Evolutionary conservation across 805 yeast genomes (phyloP).

Genomic region (Kodamaea nitidulidarum): DNA sequence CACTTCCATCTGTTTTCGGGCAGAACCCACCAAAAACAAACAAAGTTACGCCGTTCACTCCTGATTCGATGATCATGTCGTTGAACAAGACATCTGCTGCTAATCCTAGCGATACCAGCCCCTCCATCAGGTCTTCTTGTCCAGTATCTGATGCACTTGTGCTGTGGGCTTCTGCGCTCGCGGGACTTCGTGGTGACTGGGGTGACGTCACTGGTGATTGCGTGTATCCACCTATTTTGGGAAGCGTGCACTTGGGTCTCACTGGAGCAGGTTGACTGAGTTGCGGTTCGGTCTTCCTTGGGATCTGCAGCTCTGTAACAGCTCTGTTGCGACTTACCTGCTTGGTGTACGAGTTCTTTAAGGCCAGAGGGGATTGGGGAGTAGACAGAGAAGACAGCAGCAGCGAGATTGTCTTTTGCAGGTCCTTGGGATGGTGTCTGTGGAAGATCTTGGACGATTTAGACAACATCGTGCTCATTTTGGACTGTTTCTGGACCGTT

Average conservation of each 20-base stretch:
- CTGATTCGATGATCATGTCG: slow-evolving; percentile 10
- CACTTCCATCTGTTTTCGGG: slow-evolving; percentile 11
- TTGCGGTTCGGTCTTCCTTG: not conserved
- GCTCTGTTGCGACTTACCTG: slow-evolving; percentile 21
- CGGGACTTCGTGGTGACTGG: not conserved
- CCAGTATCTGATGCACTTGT: not conserved
- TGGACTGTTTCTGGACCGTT: slow-evolving; percentile 5
- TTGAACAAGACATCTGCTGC: slow-evolving; percentile 7
- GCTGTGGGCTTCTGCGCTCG: not conserved
- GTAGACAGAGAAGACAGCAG: slow-evolving; percentile 1
- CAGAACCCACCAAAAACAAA: slow-evolving; percentile 41
- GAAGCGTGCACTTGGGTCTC: not conserved
- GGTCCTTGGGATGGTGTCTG: slow-evolving; percentile 15
- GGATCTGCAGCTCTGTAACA: not conserved
- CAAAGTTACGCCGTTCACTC: slow-evolving; percentile 19
- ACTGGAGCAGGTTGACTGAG: slow-evolving; percentile 1
- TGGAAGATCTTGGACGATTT: slow-evolving; percentile 28
- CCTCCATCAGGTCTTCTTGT: not conserved
- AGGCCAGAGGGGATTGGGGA: slow-evolving; percentile 13
- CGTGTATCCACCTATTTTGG: not conserved
- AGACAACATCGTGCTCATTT: slow-evolving; percentile 23
- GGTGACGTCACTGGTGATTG: not conserved
- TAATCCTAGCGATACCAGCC: not conserved
- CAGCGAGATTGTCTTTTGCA: slow-evolving; percentile 3
- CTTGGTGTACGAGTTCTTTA: slow-evolving; percentile 28